Base-by-base conservation (phyloP, 2,329 filamentous ascomycete genomes). In the Fusarium hainanense region DNA sequence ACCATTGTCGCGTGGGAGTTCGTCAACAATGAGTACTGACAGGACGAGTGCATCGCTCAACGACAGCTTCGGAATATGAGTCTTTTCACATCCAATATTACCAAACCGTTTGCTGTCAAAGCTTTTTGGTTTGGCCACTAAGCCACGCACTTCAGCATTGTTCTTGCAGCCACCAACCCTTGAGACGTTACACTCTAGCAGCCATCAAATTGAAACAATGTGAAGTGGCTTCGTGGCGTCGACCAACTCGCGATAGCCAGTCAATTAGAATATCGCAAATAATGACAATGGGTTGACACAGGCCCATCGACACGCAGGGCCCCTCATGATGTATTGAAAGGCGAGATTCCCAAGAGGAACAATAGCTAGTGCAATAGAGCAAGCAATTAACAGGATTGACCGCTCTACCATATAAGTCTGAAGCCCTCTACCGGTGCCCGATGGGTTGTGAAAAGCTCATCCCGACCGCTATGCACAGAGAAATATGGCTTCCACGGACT, bases 161-260 rank as follows among this genome's bases (percentile, higher is more conserved):
- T 52, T 52, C 23, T 52, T 20, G 18, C 49, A 52, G 34, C 49
- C 49, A 52, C 49, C 25, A 41, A n/a, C 34, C n/a, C n/a, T 18
- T 10, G 2, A 23, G 13, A 40, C 21, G 13, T 27, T 14, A 16
- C 21, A n/a, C 9, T 10, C n/a, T 6, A 42, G 10, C 49, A 28
- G 23, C 32, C 49, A 28, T 41, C 7, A 3, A 13, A 1, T 5
- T 1, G 9, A 10, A 28, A 28, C 49, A 42, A 52, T 42, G 7
- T 9, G 6, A 0, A 9, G 34, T 52, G 49, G 34, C 49, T 52
- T 27, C 4, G 6, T 9, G 9, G 18, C 18, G 21, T 37, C 4
- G 16, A n/a, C 5, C 9, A 37, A 11, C 8, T 18, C 16, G 5
- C 11, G 27, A 28, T 28, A 13, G 18, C 7, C 6, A 10, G 7